Conservation (phyloP, 768 basidiomycete species). For the Roridomyces roridus region DNA sequence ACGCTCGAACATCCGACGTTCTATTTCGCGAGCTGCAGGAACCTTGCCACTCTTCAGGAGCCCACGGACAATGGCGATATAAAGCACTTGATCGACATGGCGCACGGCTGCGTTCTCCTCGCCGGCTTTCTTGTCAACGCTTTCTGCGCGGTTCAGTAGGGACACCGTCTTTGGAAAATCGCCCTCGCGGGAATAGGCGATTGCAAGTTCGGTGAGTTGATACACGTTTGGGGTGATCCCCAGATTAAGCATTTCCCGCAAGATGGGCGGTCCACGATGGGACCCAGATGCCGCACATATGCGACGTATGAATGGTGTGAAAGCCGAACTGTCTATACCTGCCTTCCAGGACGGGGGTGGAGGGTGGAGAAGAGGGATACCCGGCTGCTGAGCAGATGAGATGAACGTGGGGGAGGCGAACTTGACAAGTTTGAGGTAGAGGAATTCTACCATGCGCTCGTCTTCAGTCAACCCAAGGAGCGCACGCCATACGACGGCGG, state of each 20-base stretch:
- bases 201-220: conserved; percentile 58
- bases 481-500: conserved; percentile 47
- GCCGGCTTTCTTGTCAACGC: background rate
- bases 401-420: conserved; percentile 21
- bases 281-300: conserved; percentile 41
- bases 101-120: background rate
- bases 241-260: conserved; percentile 58
- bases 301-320: conserved; percentile 58
- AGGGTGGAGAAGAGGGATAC: conserved; percentile 29
- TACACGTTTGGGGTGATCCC: conserved; percentile 51
- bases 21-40: conserved; percentile 5
- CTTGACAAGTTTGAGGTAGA: conserved; percentile 54
- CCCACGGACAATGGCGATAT: conserved; percentile 18
- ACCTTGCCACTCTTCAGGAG: conserved; percentile 8
- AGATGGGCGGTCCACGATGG: conserved; percentile 40
- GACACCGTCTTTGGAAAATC: conserved; percentile 40
- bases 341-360: conserved; percentile 37
- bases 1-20: conserved; percentile 11
- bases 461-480: conserved; percentile 33
- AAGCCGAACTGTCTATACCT: conserved; percentile 40
- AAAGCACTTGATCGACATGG: conserved; percentile 20
- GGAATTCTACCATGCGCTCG: conserved; percentile 31
- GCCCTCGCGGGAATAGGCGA: conserved; percentile 48
- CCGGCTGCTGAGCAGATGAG: conserved; percentile 7
- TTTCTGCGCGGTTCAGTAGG: conserved; percentile 51